A percentile compares a stretch with the other conserved stretches of the same genome.
Evolutionary conservation across 306 rosid genomes (phyloP).

Genomic region (Gastrolobium villosum): DNA sequence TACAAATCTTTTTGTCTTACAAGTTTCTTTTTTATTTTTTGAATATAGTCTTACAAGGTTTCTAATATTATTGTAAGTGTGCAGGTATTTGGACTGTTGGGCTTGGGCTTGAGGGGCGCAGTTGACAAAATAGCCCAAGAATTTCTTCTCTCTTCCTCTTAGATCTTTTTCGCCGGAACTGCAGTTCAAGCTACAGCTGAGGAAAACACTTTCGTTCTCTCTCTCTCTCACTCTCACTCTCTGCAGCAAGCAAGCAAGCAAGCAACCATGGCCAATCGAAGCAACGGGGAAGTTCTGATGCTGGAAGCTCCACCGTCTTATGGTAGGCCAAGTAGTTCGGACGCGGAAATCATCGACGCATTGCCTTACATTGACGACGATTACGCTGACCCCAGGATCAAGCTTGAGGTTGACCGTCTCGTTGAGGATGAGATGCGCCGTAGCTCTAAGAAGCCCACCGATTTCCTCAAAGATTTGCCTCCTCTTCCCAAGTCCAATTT

Average conservation of each 20-base stretch:
- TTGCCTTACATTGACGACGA: constrained; percentile 95
- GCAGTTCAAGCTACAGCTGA: neutral
- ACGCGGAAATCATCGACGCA: constrained; percentile 84
- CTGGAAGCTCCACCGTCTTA: constrained; percentile 81
- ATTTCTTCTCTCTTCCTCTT: neutral
- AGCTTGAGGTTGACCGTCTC: constrained; percentile 84
- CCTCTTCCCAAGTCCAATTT: constrained; percentile 79
- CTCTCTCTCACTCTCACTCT: neutral
- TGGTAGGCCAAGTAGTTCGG: constrained; percentile 55
- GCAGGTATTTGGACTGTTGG: neutral
- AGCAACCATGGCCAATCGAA: constrained; percentile 57
- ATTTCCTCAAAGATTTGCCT: constrained; percentile 93
- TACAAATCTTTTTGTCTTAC: too few relatives aligned
- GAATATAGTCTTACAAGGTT: too few relatives aligned
- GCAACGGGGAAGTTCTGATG: constrained; percentile 69
- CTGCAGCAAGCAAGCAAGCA: neutral
- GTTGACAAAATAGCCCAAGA: neutral
- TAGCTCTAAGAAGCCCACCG: constrained; percentile 83
- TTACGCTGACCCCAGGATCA: constrained; percentile 76
- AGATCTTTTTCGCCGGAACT: neutral
- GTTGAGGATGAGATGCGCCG: constrained; percentile 97
- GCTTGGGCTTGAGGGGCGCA: neutral
- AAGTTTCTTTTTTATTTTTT: too few relatives aligned
- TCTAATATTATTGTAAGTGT: too few relatives aligned
- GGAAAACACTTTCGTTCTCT: neutral